Evolutionary conservation across 192 early-diverging fungal species (phyloP).

Genomic region (Coemansia pectinata): DNA sequence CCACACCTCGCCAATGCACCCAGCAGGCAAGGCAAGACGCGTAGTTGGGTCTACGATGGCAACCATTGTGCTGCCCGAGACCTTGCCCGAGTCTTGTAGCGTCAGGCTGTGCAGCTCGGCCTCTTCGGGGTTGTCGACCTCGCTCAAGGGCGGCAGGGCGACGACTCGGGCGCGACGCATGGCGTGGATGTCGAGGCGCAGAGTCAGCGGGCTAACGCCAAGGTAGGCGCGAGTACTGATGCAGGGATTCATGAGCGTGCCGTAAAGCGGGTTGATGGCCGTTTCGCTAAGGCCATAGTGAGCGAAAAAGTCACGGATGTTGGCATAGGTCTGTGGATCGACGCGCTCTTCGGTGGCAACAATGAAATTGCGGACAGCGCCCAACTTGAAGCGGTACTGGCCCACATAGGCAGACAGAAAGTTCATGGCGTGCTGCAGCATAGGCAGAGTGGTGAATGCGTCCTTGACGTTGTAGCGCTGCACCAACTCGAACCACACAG

Average conservation of each 20-base stretch:
- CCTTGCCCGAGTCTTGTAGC: conserved; percentile 74
- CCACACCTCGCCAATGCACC: conserved; percentile 86
- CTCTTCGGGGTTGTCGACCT: conserved; percentile 22
- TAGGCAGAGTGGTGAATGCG: conserved; percentile 61
- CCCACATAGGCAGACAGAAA: conserved; percentile 53
- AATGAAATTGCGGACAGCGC: conserved; percentile 63
- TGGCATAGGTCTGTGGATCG: conserved; percentile 50
- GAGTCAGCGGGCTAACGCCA: conserved; percentile 65
- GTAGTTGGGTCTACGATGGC: conserved; percentile 84
- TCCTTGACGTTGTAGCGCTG: conserved; percentile 75
- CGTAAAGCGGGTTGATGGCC: conserved; percentile 72
- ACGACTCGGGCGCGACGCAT: conserved; percentile 69
- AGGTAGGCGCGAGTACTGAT: conserved; percentile 81
- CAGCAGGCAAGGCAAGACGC: conserved; percentile 63
- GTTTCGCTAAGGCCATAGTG: conserved; percentile 66
- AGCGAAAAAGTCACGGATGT: conserved; percentile 60
- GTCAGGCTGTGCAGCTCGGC: conserved; percentile 58
- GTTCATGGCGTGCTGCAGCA: conserved; percentile 71
- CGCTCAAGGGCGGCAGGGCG: conserved; percentile 39
- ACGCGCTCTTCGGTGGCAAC: conserved; percentile 61
- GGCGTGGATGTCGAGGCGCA: conserved; percentile 65
- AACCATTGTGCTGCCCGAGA: conserved; percentile 75
- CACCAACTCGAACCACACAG: conserved; percentile 72
- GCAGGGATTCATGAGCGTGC: conserved; percentile 76
- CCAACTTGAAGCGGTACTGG: conserved; percentile 53